Evolutionary conservation across 176 grass and related monocot species (phyloP).

Genomic region (Leersia perrieri): DNA sequence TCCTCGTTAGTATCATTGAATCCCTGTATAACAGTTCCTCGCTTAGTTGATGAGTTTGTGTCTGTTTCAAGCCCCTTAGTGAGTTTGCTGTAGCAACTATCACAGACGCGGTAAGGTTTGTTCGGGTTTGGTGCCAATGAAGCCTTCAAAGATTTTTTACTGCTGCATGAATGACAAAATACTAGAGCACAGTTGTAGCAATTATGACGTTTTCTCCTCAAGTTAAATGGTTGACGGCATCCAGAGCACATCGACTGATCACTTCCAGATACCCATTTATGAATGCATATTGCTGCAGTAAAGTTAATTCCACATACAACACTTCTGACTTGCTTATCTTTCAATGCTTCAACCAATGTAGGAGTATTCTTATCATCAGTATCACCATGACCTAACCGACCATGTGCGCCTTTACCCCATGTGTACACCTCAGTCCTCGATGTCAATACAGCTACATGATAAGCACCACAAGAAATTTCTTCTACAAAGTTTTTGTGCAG

Average conservation of each 20-base stretch:
- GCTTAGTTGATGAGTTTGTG: slow-evolving; percentile 56
- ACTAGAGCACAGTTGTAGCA: slow-evolving; percentile 97
- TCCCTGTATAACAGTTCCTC: slow-evolving; percentile 50
- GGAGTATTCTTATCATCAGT: slow-evolving; percentile 82
- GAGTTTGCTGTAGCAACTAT: slow-evolving; percentile 81
- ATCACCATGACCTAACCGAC: slow-evolving; percentile 88
- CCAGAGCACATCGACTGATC: slow-evolving; percentile 99
- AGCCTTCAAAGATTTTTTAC: slow-evolving; percentile 87
- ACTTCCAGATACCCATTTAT: slow-evolving; percentile 96
- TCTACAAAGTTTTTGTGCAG: slow-evolving; percentile 96
- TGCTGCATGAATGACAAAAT: slow-evolving; percentile 94
- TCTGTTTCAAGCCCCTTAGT: slow-evolving; percentile 65
- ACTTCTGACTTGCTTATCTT: slow-evolving; percentile 98
- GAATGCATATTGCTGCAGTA: slow-evolving; percentile 98
- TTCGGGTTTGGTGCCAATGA: slow-evolving; percentile 91
- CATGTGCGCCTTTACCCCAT: slow-evolving; percentile 98
- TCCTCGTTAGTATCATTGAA: slow-evolving; percentile 62
- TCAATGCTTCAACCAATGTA: slow-evolving; percentile 89
- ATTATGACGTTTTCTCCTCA: slow-evolving; percentile 98
- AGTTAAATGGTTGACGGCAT: slow-evolving; percentile 87
- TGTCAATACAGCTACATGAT: slow-evolving; percentile 90
- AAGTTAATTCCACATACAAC: slow-evolving; percentile 95
- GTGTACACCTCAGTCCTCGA: slow-evolving; percentile 95
- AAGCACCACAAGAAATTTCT: slow-evolving; percentile 95
- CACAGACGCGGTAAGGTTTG: slow-evolving; percentile 94